These are phyloP conservation scores for Arthrobotrys entomopaga DNA, from an alignment of 2,329 filamentous ascomycete species.

Conservation along the genomic window DNA sequence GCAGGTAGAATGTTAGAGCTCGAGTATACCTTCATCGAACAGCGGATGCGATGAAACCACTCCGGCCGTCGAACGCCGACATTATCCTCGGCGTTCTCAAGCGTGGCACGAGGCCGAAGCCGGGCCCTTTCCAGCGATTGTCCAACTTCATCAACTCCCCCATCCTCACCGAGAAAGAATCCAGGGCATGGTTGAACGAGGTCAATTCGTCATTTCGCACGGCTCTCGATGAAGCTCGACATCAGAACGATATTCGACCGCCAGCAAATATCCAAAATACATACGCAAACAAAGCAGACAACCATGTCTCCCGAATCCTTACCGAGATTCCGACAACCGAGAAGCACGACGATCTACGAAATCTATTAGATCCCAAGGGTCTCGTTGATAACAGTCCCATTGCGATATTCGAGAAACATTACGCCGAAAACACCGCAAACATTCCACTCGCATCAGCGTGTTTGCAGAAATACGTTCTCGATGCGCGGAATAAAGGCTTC, in stretches of 20 bases:
- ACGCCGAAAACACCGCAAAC: slow-evolving; percentile 14
- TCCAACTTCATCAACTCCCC: slow-evolving; percentile 35
- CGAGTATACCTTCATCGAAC: not conserved
- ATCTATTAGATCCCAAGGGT: slow-evolving; percentile 10
- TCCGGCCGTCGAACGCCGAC: slow-evolving; percentile 12
- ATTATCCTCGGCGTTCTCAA: slow-evolving; percentile 19
- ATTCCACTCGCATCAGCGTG: not conserved
- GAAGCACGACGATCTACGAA: slow-evolving; percentile 11
- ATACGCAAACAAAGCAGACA: slow-evolving; percentile 37
- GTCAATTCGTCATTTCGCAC: slow-evolving; percentile 42
- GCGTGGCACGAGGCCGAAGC: not conserved
- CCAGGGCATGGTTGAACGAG: slow-evolving; percentile 30
- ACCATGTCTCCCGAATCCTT: slow-evolving; percentile 32
- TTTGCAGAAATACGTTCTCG: slow-evolving; percentile 8
- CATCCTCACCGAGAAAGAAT: slow-evolving; percentile 41
- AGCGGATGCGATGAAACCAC: slow-evolving; percentile 30
- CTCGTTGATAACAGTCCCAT: slow-evolving; percentile 13
- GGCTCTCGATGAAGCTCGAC: slow-evolving; percentile 24
- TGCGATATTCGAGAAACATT: slow-evolving; percentile 8
- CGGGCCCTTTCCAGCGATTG: slow-evolving; percentile 17
- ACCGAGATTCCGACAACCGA: slow-evolving; percentile 13
- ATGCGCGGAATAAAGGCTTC: not conserved
- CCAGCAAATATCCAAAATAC: slow-evolving; percentile 28
- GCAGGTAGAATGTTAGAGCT: not conserved
- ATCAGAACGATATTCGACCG: slow-evolving; percentile 26